Base-by-base conservation (phyloP, 179 eudicot genomes). In the Nepenthes alata region DNA sequence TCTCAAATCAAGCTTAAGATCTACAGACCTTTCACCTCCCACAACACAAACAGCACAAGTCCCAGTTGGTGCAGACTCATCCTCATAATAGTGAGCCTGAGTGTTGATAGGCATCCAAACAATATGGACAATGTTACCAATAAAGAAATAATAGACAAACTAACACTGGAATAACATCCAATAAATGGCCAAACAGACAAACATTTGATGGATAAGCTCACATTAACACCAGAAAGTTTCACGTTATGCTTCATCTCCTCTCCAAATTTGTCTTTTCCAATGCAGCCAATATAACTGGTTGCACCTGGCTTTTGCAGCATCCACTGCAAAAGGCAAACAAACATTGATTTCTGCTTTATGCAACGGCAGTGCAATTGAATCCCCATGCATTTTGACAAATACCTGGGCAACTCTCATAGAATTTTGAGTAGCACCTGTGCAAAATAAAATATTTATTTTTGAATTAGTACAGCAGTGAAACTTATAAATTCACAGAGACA, bases 371-470 rank as follows among this genome's bases (percentile, higher is more conserved):
- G 55, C 14, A 55, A 55, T 35, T 13, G 38, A 39, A 55, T 34
- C 55, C 5, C 5, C 15, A 12, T 4, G 55, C 55, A 63, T 15
- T 10, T 35, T 2, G 37, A 15, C 4, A 57, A 51, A 66, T 72
- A 91, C 98, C 88, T 91, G 96, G 36, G 96, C 95, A 60, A 91
- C 88, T 80, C 89, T 85, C 57, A 89, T 89, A 35, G 98, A 74
- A 67, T 91, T 91, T 64, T 89, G 98, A 52, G 98, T 91, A 67
- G 98, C 91, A 77, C 98, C 97, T 88, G 81, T 66, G 71, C 61
- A 55, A 37, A n/a, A 55, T 37, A 39, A 38, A 5, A 57, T 34
- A 54, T 3, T 6, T n/a, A 39, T 45, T 25, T 25, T 11, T n/a
- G 8, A 55, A 7, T 4, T n/a, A 52, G 5, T 12, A 52, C 11